phyloP scores from a whole-genome alignment of 2,329 filamentous ascomycete species.

The Cercospora janseana region DNA sequence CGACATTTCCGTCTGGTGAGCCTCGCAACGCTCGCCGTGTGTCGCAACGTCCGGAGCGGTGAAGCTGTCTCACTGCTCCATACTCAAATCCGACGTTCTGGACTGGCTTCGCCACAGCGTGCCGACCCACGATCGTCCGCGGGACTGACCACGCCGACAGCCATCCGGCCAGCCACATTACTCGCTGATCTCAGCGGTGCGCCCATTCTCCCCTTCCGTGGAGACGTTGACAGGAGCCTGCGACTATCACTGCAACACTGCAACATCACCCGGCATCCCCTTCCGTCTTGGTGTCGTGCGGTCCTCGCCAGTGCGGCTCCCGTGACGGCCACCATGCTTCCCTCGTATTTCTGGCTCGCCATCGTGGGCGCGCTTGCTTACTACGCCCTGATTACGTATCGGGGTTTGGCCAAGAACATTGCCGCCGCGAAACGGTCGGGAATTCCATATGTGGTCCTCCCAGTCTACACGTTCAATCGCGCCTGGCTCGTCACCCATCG shows the following conservation, averaged over 20 bases:
- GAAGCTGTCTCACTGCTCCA: not conserved
- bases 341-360: conserved; percentile 31
- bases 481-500: conserved; percentile 57
- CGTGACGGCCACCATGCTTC: conserved; percentile 27
- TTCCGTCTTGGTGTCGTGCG: conserved; percentile 10
- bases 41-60: conserved; percentile 7
- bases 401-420: conserved; percentile 43
- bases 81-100: not conserved
- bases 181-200: not conserved
- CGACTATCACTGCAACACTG: not conserved
- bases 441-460: conserved; percentile 45
- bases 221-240: not conserved
- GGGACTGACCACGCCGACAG: not conserved
- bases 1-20: too few species aligned
- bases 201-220: not conserved
- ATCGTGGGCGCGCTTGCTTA: conserved; percentile 36
- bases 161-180: not conserved
- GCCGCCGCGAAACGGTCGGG: conserved; percentile 48
- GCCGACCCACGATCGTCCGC: not conserved
- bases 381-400: conserved; percentile 39
- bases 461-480: conserved; percentile 50
- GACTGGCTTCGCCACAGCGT: not conserved
- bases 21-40: too few species aligned
- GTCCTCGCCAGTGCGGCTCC: too few species aligned
- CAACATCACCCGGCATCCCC: conserved; percentile 5